phyloP scores from a whole-genome alignment of 1,139 yeast species.

The Pichia sp. region DNA sequence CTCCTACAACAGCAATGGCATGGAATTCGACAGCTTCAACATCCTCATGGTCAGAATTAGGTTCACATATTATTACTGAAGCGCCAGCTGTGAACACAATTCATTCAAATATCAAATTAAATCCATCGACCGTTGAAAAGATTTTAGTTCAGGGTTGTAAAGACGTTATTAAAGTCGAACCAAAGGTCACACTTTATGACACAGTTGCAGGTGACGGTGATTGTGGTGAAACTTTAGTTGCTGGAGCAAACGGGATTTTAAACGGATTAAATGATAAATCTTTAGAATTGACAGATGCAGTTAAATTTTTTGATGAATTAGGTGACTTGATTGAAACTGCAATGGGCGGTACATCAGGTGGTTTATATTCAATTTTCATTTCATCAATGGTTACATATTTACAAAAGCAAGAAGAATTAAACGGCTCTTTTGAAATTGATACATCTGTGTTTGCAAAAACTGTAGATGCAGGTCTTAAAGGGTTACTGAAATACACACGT shows the following conservation, averaged over 20 bases:
- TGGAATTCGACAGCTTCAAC: conserved; percentile 47
- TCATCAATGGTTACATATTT: conserved; percentile 57
- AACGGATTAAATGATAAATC: conserved; percentile 41
- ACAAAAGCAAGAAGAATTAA: conserved; percentile 27
- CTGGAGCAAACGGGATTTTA: conserved; percentile 71
- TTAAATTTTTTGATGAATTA: conserved; percentile 50
- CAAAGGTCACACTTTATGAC: conserved; percentile 77
- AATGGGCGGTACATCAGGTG: conserved; percentile 98
- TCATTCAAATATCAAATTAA: conserved; percentile 36
- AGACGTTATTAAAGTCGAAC: conserved; percentile 52
- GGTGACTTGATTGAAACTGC: conserved; percentile 78
- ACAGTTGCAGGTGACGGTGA: conserved; percentile 95
- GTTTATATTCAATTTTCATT: conserved; percentile 77
- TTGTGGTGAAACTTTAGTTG: conserved; percentile 85
- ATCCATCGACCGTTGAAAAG: conserved; percentile 35
- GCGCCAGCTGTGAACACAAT: conserved; percentile 26
- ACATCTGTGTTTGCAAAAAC: conserved; percentile 37
- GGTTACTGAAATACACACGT: conserved; percentile 72
- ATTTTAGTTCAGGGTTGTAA: conserved; percentile 46
- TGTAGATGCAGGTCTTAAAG: conserved; percentile 46
- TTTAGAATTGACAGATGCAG: conserved; percentile 39
- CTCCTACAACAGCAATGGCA: conserved; percentile 72
- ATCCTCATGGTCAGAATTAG: conserved; percentile 33
- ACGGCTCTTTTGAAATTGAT: conserved; percentile 31
- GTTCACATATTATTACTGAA: conserved; percentile 33